Evolutionary conservation across 441 rosid species (phyloP).

Genomic region (Metrosideros polymorpha): DNA sequence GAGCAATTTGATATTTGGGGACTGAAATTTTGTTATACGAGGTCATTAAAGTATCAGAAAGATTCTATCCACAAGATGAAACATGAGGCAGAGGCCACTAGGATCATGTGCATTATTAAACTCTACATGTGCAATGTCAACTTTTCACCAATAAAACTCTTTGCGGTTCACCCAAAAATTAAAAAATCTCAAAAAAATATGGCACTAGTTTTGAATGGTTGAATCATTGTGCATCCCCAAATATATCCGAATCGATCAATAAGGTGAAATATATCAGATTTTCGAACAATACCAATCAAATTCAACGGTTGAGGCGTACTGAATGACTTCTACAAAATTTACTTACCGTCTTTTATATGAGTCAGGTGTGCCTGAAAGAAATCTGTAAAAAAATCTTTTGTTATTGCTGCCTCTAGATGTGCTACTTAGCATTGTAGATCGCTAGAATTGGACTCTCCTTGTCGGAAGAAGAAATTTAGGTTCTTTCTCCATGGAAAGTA

Average conservation of each 20-base stretch:
- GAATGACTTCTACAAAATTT: background rate
- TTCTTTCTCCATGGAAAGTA: background rate
- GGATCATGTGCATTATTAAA: background rate
- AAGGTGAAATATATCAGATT: background rate
- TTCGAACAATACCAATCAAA: background rate
- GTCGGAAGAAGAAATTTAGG: background rate
- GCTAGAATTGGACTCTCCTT: background rate
- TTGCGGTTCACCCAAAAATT: background rate
- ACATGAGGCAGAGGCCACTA: background rate
- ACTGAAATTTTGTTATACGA: background rate
- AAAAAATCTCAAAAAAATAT: too few species aligned
- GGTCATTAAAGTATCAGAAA: background rate
- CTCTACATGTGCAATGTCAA: background rate
- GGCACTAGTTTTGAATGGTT: background rate
- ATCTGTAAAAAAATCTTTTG: background rate
- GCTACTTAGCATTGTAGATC: background rate
- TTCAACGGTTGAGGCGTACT: background rate
- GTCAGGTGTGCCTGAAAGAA: background rate
- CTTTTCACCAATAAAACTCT: background rate
- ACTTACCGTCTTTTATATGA: background rate
- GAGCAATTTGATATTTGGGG: background rate
- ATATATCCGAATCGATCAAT: rapidly evolving
- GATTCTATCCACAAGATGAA: background rate
- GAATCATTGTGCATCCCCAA: rapidly evolving
- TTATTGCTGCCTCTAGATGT: rapidly evolving